Evolutionary conservation across 2,329 filamentous ascomycete species (phyloP).

Genomic region (Thielaviopsis cerberus): DNA sequence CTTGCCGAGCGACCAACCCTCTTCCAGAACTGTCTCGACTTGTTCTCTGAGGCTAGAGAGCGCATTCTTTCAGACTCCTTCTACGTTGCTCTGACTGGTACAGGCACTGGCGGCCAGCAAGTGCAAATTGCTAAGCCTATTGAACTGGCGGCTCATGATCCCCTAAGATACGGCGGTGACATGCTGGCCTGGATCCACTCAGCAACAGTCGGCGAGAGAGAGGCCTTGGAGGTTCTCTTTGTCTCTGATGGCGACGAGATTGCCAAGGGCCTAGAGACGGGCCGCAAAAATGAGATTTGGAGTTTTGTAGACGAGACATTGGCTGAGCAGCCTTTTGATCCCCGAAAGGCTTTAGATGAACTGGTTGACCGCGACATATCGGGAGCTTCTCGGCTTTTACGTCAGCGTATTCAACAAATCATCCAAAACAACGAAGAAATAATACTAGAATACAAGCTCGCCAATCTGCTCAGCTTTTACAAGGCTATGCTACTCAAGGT

Average conservation of each 20-base stretch:
- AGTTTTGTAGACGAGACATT: conserved; percentile 40
- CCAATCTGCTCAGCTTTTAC: conserved; percentile 81
- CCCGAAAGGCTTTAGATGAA: conserved; percentile 61
- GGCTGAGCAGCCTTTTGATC: conserved; percentile 47
- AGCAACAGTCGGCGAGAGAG: conserved; percentile 78
- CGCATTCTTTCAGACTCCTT: conserved; percentile 76
- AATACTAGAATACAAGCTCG: conserved; percentile 72
- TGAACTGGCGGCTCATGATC: conserved; percentile 81
- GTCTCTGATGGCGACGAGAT: conserved; percentile 81
- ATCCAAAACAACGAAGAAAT: conserved; percentile 84
- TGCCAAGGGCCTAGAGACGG: conserved; percentile 53
- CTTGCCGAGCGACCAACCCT: conserved; percentile 75
- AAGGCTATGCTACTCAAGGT: conserved; percentile 66
- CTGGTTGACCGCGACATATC: conserved; percentile 73
- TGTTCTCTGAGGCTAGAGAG: conserved; percentile 79
- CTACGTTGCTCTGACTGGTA: conserved; percentile 69
- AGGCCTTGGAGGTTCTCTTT: conserved; percentile 81
- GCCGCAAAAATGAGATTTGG: conserved; percentile 73
- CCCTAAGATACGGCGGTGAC: conserved; percentile 78
- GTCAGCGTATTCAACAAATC: conserved; percentile 76
- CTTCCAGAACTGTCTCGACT: conserved; percentile 85
- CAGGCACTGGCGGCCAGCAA: conserved; percentile 34
- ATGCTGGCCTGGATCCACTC: conserved; percentile 98
- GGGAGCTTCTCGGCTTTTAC: conserved; percentile 65
- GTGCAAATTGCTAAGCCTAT: conserved; percentile 65